Evolutionary conservation across 106 monocot genomes (phyloP), one percentile per base, ranked within the genome.

Genomic region (Dactylorhiza incarnata): DNA sequence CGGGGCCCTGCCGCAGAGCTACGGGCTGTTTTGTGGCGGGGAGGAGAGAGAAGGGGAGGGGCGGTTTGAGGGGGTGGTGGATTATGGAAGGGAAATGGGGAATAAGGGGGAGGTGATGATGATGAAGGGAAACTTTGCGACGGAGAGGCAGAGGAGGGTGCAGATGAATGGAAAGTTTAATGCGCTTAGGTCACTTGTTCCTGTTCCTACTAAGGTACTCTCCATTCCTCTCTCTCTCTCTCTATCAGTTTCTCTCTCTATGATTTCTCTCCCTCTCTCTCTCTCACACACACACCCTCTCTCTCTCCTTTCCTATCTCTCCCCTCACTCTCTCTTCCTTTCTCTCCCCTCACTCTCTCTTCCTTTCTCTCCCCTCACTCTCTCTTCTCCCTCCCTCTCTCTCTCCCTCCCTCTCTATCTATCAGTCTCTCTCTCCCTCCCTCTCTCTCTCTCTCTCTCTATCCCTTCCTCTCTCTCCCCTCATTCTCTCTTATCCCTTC

Each of bases 31-130:
- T 15, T 48, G 49, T 8, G 67, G 65, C 49, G 48, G 14, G 59
- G 70, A 46, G 43, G 69, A 47, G 45, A 70, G 69, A n/a, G 69
- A 70, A n/a, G 46, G 69, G 14, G 69, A 16, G 16, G 45, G 80
- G 69, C 69, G 79, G 63, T 81, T 85, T 76, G 81, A 86, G 68
- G 83, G 75, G 52, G 49, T 88, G 74, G 58, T 85, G 44, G 93
- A 91, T 23, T 84, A 72, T 46, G 81, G 87, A 74, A 89, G 85
- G 70, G 76, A 83, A 9, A 78, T 73, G 13, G 78, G 63, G 13
- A 53, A 52, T 68, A 72, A 56, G 81, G 85, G 69, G 29, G 79
- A 26, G 78, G 74, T 22, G 82, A 83, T 73, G 84, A 76, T n/a
- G 85, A 83, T 69, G 43, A 69, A 51, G 17, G 74, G 74, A 24